These are phyloP conservation scores for Sporothrix curviconia DNA, from an alignment of 2,329 filamentous ascomycete genomes.

Conservation along the genomic window DNA sequence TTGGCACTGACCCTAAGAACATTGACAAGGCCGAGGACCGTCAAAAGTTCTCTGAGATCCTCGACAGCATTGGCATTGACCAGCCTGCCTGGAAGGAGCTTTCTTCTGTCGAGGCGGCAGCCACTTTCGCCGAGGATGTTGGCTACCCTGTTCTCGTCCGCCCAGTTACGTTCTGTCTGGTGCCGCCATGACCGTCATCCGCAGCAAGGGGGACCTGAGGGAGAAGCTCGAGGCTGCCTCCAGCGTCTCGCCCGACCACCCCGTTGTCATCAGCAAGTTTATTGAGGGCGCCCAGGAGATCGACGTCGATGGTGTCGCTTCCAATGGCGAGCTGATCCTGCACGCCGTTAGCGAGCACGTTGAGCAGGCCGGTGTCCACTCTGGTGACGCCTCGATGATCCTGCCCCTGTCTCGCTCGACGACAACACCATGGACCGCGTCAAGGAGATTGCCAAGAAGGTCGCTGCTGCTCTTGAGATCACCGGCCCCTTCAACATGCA, in stretches of 20 bases:
- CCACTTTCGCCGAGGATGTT: conserved; percentile 76
- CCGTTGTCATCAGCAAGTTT: conserved; percentile 97
- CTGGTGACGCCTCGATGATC: conserved; percentile 90
- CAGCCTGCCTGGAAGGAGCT: conserved; percentile 98
- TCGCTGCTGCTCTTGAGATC: conserved; percentile 94
- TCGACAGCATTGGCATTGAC: conserved; percentile 93
- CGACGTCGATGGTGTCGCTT: conserved; percentile 88
- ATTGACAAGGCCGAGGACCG: conserved; percentile 98
- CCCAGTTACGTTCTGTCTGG: conserved; percentile 94
- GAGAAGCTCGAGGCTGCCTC: conserved; percentile 89
- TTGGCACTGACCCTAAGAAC: conserved; percentile 86
- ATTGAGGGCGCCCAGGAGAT: conserved; percentile 96
- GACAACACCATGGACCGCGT: conserved; percentile 71
- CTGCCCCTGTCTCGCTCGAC: conserved; percentile 81
- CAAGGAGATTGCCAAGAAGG: conserved; percentile 93
- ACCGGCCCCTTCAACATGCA: conserved; percentile 99
- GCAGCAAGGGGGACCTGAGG: conserved; percentile 79
- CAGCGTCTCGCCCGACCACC: conserved; percentile 89
- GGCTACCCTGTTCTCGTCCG: conserved; percentile 89
- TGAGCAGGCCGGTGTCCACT: conserved; percentile 96
- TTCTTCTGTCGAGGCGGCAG: conserved; percentile 80
- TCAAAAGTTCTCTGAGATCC: conserved; percentile 95
- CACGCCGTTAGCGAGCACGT: conserved; percentile 95
- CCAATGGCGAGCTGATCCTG: conserved; percentile 75
- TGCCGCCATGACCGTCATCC: conserved; percentile 97